These are phyloP conservation scores for Plectosphaerella plurivora DNA, from an alignment of 2,329 filamentous ascomycete genomes.

Conservation along the genomic window DNA sequence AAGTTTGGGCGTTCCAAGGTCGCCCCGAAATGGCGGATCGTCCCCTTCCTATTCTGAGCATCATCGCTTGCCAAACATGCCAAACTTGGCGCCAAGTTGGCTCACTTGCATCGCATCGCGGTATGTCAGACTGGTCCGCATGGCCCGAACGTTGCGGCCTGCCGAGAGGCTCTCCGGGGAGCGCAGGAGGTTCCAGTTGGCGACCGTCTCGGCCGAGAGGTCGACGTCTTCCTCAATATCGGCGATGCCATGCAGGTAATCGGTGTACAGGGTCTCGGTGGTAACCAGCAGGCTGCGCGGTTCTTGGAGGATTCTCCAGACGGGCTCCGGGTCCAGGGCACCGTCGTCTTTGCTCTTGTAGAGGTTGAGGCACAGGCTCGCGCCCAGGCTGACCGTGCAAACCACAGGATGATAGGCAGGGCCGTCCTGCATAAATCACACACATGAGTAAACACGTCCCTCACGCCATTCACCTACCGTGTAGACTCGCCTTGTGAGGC, in stretches of 20 bases:
- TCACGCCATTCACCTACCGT: conserved; percentile 12
- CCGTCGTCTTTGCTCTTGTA: conserved; percentile 59
- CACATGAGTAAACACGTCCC: conserved; percentile 16
- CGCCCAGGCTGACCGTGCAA: conserved; percentile 83
- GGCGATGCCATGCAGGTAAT: conserved; percentile 72
- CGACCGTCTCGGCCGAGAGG: conserved; percentile 56
- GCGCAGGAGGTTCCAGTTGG: conserved; percentile 67
- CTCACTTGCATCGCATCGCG: conserved; percentile 83
- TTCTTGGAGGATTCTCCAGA: conserved; percentile 70
- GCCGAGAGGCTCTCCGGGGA: conserved; percentile 38
- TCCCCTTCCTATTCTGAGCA: conserved; percentile 61
- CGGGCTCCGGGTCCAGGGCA: conserved; percentile 46
- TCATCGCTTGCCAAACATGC: conserved; percentile 39
- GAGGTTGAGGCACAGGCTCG: conserved; percentile 73
- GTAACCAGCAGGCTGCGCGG: conserved; percentile 76
- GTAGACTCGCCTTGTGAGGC: conserved; percentile 67
- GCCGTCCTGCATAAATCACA: conserved; percentile 56
- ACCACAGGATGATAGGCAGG: conserved; percentile 82
- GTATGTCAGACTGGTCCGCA: conserved; percentile 71
- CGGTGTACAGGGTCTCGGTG: conserved; percentile 61
- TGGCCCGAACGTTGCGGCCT: conserved; percentile 53
- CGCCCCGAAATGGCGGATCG: conserved; percentile 65
- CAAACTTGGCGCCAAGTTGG: conserved; percentile 65
- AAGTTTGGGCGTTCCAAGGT: conserved; percentile 69
- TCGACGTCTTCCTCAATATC: conserved; percentile 61